phyloP scores from a whole-genome alignment of 768 basidiomycete species.

The Tulasnella sp. region DNA sequence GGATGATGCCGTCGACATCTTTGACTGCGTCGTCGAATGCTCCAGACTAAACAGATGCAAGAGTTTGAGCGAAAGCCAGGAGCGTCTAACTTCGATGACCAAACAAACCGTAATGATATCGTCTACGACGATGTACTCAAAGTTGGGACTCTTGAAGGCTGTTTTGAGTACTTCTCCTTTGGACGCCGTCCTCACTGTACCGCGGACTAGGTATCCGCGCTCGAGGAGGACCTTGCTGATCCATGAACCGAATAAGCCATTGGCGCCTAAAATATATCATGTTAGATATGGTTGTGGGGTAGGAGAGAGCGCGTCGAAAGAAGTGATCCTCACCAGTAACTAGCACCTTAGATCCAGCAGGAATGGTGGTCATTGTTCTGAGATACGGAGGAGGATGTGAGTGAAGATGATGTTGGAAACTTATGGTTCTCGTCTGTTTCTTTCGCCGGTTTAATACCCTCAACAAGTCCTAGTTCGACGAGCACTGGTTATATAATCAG shows the following conservation, averaged over 20 bases:
- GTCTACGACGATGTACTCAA: slow-evolving; percentile 29
- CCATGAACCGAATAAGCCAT: slow-evolving; percentile 23
- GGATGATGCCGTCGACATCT: slow-evolving; percentile 32
- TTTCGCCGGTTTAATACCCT: too few relatives aligned
- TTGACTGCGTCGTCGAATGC: slow-evolving; percentile 32
- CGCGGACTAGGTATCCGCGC: slow-evolving; percentile 23
- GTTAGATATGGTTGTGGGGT: neutral
- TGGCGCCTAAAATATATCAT: neutral
- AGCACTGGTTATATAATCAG: too few relatives aligned
- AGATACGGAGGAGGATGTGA: neutral
- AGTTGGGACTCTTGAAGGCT: slow-evolving; percentile 12
- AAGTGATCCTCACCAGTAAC: neutral
- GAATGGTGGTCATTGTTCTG: neutral
- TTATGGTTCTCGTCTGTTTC: neutral
- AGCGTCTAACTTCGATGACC: neutral
- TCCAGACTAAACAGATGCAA: slow-evolving; percentile 10
- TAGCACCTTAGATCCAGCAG: neutral
- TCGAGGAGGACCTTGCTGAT: slow-evolving; percentile 28
- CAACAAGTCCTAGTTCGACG: too few relatives aligned
- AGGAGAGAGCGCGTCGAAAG: neutral
- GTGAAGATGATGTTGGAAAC: neutral
- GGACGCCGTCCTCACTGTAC: slow-evolving; percentile 20
- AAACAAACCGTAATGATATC: slow-evolving; percentile 35
- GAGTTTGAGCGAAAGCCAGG: neutral
- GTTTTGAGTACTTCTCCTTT: slow-evolving; percentile 27